phyloP scores from a whole-genome alignment of 768 basidiomycete species.

The Lactarius akahatsu region DNA sequence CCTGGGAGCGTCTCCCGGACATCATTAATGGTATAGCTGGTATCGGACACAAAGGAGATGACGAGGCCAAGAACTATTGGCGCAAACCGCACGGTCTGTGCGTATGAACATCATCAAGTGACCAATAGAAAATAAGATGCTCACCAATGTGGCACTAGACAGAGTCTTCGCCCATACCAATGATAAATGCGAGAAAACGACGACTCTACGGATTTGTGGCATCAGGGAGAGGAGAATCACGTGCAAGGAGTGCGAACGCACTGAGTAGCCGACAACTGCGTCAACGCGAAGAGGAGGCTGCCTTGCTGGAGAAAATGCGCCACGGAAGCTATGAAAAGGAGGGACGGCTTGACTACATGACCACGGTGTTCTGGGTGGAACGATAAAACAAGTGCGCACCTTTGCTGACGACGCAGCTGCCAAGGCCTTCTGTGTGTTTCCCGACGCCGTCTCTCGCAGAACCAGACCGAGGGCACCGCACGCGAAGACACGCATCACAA shows the following conservation, averaged over 20 bases:
- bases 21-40: slow-evolving; percentile 42
- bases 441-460: slow-evolving; percentile 57
- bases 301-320: slow-evolving; percentile 68
- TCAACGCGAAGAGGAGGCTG: slow-evolving; percentile 65
- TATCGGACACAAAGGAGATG: slow-evolving; percentile 60
- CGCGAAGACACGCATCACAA: slow-evolving; percentile 69
- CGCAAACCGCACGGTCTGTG: slow-evolving; percentile 51
- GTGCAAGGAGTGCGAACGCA: slow-evolving; percentile 35
- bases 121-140: slow-evolving; percentile 27
- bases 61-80: slow-evolving; percentile 49
- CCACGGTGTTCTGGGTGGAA: background rate
- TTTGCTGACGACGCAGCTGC: slow-evolving; percentile 44
- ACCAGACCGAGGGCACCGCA: slow-evolving; percentile 67
- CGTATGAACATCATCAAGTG: slow-evolving; percentile 6
- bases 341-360: slow-evolving; percentile 56
- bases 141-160: slow-evolving; percentile 48
- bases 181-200: slow-evolving; percentile 69
- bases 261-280: slow-evolving; percentile 66
- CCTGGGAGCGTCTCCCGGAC: slow-evolving; percentile 54
- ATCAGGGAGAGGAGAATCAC: slow-evolving; percentile 14
- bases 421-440: slow-evolving; percentile 52
- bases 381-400: slow-evolving; percentile 33
- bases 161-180: slow-evolving; percentile 62
- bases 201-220: slow-evolving; percentile 48
- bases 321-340: slow-evolving; percentile 64